phyloP scores from a whole-genome alignment of 306 rosid genomes.

The Leucaena leucocephala region DNA sequence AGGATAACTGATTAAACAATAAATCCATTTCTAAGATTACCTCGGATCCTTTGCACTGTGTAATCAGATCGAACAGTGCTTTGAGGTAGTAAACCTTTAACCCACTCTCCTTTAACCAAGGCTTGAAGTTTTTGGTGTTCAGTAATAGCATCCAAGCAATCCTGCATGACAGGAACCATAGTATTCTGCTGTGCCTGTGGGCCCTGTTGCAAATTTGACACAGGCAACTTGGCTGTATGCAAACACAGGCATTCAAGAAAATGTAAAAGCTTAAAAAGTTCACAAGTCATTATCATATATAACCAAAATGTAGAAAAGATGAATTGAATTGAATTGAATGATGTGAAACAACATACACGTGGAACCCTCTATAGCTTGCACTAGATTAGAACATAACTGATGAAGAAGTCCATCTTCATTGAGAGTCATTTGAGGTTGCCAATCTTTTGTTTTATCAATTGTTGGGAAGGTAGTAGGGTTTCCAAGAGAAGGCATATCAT shows the following conservation, averaged over 20 bases:
- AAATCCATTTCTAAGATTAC: constrained; percentile 46
- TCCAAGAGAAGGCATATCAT: constrained; percentile 58
- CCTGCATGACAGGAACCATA: constrained; percentile 70
- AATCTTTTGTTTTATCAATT: constrained; percentile 69
- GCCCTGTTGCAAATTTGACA: constrained; percentile 56
- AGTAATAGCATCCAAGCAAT: constrained; percentile 78
- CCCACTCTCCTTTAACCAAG: constrained; percentile 94
- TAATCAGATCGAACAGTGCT: constrained; percentile 86
- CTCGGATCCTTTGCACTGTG: constrained; percentile 80
- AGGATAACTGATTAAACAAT: constrained; percentile 16
- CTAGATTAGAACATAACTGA: constrained; percentile 76
- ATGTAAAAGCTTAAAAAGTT: constrained; percentile 14
- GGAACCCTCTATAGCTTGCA: constrained; percentile 84
- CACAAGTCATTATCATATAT: constrained; percentile 25
- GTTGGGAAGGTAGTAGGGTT: constrained; percentile 58
- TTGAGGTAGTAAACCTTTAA: constrained; percentile 91
- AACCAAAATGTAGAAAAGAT: constrained; percentile 33
- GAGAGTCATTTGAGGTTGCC: constrained; percentile 77
- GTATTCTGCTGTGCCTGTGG: constrained; percentile 63
- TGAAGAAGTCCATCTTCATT: constrained; percentile 92
- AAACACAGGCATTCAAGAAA: constrained; percentile 33
- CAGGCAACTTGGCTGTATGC: constrained; percentile 61
- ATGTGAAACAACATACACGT: constrained; percentile 50
- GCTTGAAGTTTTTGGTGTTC: constrained; percentile 93
- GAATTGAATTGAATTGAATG: constrained; percentile 24